Base-by-base conservation (phyloP, 441 rosid genomes). In the Breynia disticha region DNA sequence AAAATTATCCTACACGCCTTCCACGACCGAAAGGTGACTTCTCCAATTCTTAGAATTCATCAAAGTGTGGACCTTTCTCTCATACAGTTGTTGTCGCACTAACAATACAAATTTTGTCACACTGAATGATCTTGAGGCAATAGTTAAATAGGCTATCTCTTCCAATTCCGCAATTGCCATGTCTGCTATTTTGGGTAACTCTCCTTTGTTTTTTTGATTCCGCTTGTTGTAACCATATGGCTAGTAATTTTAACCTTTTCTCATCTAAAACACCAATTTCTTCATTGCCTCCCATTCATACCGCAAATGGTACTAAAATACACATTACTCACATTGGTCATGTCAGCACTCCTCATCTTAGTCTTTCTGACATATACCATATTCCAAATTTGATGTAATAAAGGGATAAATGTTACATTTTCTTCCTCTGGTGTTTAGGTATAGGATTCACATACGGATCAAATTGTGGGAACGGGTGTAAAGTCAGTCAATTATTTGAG, bases 401-500 rank as follows among this genome's bases (percentile, higher is more conserved):
- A 10, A 9, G 49, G 55, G 3, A 16, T 58, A 10, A 12, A 50
- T 16, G 19, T 58, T 1, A 1, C 10, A 2, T 46, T 64, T 15
- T 58, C 47, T 16, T 11, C 43, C 16, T 56, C 51, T 56, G 42
- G 42, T 45, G 17, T 22, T 16, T 11, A 56, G 42, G 51, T 56
- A 13, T 13, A 44, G 42, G 60, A 56, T 56, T 16, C 41, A 21
- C 41, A 22, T 7, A 56, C 20, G 43, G 41, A 43, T 7, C 20
- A 45, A 21, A 45, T 56, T 22, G 43, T 56, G 45, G 43, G 52
- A 14, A 45, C 14, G 19, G 41, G 51, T 21, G 51, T 4, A 46
- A 21, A 9, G 51, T 45, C 5, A 42, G 51, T 12, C 2, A n/a
- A 56, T 24, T 56, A 46, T 56, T 56, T 56, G 43, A 56, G 48